Percentiles rank a stretch among this genome's conserved stretches.
These are phyloP conservation scores for Misopates orontium DNA, from an alignment of 257 asterid species.

Conservation along the genomic window DNA sequence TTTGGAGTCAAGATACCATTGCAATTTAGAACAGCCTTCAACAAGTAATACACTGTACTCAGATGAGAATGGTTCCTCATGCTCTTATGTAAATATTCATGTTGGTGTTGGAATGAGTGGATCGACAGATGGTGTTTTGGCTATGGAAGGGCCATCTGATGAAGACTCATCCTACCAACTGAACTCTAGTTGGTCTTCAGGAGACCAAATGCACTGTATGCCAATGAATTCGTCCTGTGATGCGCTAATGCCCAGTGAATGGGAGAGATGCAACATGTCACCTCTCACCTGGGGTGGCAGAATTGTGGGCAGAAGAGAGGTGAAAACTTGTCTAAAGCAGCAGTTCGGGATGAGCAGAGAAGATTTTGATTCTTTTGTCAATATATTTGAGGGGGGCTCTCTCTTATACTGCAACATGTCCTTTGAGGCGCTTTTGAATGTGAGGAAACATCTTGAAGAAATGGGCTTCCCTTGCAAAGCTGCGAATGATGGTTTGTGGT, in stretches of 20 bases:
- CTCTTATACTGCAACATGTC: conserved; percentile 92
- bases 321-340: conserved; percentile 62
- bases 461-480: conserved; percentile 98
- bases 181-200: conserved; percentile 69
- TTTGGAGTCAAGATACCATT: conserved; percentile 47
- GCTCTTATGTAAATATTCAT: conserved; percentile 61
- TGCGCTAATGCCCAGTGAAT: conserved; percentile 65
- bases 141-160: conserved; percentile 89
- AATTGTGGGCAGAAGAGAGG: conserved; percentile 80
- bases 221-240: conserved; percentile 62
- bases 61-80: conserved; percentile 51
- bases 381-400: conserved; percentile 85
- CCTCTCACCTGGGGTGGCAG: conserved; percentile 96
- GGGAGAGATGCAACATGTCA: conserved; percentile 76
- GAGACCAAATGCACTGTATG: conserved; percentile 64
- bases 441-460: conserved; percentile 93
- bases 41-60: conserved; percentile 43
- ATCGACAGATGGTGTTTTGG: conserved; percentile 46
- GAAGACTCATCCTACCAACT: conserved; percentile 84
- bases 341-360: conserved; percentile 74
- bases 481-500: conserved; percentile 95
- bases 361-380: conserved; percentile 81
- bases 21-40: conserved; percentile 48
- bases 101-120: conserved; percentile 49
- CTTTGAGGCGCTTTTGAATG: conserved; percentile 87